phyloP scores from a whole-genome alignment of 2,329 filamentous ascomycete species.

The Talaromyces atroroseus region DNA sequence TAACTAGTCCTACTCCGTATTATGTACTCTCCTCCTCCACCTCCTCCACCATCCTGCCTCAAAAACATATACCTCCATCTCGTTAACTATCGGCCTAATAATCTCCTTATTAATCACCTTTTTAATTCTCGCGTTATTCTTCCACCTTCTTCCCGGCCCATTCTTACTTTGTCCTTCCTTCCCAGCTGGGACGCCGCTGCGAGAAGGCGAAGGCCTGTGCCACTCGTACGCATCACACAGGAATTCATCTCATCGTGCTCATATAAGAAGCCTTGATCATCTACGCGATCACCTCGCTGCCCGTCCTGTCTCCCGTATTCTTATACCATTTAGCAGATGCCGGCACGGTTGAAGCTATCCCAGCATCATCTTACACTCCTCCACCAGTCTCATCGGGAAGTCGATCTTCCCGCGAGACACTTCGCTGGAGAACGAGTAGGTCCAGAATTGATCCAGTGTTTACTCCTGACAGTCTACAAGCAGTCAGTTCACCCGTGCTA shows the following conservation, averaged over 20 bases:
- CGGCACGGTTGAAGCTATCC: neutral
- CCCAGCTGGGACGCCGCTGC: neutral
- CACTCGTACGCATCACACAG: neutral
- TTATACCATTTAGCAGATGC: neutral
- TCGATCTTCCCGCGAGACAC: conserved; percentile 1
- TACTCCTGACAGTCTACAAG: no score
- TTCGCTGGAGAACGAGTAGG: neutral
- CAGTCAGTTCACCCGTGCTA: neutral
- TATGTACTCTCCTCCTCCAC: neutral
- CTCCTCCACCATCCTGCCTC: neutral
- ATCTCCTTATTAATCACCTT: neutral
- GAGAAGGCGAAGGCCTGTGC: neutral
- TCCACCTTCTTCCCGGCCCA: neutral
- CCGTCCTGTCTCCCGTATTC: neutral
- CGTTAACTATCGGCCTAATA: neutral
- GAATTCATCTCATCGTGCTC: neutral
- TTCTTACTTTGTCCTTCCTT: neutral
- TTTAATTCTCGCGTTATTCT: neutral
- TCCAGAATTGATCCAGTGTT: neutral
- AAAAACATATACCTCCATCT: neutral
- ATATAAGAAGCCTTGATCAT: no score
- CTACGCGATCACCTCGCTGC: neutral
- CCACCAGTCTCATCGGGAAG: conserved; percentile 1
- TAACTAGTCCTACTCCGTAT: neutral
- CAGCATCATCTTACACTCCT: neutral